Percentiles rank a stretch among this genome's conserved stretches.
These are phyloP conservation scores for Pyrus communis DNA, from an alignment of 306 rosid genomes.

Conservation along the genomic window DNA sequence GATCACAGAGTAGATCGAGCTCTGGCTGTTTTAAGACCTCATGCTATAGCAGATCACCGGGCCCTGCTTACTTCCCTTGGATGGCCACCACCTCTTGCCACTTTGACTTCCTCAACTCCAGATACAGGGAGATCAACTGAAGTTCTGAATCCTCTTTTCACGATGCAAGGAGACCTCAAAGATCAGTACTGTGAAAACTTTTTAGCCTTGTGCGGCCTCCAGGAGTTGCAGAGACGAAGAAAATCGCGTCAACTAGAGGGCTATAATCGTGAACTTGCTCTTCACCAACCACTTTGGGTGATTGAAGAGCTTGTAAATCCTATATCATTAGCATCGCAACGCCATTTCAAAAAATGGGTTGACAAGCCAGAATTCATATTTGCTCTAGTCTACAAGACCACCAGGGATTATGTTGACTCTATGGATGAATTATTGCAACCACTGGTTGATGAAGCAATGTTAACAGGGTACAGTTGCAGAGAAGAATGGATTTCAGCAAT, in stretches of 20 bases:
- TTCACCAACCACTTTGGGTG: constrained; percentile 88
- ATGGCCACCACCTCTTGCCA: constrained; percentile 89
- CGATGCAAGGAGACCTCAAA: constrained; percentile 76
- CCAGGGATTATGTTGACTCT: constrained; percentile 76
- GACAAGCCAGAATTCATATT: constrained; percentile 82
- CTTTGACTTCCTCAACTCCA: constrained; percentile 29
- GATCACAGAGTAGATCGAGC: constrained; percentile 94
- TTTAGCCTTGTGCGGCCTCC: constrained; percentile 73
- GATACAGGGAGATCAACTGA: constrained; percentile 37
- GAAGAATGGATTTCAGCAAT: constrained; percentile 95
- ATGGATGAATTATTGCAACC: constrained; percentile 91
- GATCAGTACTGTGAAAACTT: constrained; percentile 66
- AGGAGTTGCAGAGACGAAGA: constrained; percentile 78
- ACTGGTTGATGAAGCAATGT: constrained; percentile 78
- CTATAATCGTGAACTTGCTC: constrained; percentile 42
- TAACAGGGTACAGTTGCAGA: constrained; percentile 81
- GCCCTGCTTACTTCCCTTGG: constrained; percentile 78
- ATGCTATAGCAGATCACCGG: constrained; percentile 79
- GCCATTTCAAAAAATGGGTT: constrained; percentile 84
- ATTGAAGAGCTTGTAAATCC: constrained; percentile 97
- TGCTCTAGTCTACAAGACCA: constrained; percentile 77
- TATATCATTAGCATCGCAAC: constrained; percentile 67
- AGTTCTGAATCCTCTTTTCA: constrained; percentile 60
- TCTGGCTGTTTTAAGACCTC: constrained; percentile 86
- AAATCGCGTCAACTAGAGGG: constrained; percentile 79